These are phyloP conservation scores for Penicillium oxalicum DNA, from an alignment of 2,329 filamentous ascomycete genomes.

Conservation along the genomic window DNA sequence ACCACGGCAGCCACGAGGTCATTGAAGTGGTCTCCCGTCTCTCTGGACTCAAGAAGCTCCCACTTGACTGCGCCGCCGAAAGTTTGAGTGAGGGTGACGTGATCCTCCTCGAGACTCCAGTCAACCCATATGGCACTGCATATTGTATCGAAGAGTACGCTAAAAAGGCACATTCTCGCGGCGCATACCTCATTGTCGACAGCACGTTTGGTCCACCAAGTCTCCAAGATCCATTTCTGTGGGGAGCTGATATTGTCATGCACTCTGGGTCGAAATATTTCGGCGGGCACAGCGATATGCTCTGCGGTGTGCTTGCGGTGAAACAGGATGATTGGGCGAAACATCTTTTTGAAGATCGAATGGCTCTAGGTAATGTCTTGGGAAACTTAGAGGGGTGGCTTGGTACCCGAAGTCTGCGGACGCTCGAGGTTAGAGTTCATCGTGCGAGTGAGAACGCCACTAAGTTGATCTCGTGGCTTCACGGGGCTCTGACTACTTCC, in stretches of 20 bases:
- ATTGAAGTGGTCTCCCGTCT: conserved; percentile 67
- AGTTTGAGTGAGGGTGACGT: conserved; percentile 70
- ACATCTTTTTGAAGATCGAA: conserved; percentile 58
- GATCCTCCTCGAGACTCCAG: conserved; percentile 81
- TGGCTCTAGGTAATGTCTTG: conserved; percentile 74
- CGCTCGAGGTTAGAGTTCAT: conserved; percentile 71
- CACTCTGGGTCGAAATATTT: conserved; percentile 93
- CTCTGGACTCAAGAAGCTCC: conserved; percentile 64
- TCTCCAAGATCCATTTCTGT: conserved; percentile 72
- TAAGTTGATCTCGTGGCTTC: conserved; percentile 65
- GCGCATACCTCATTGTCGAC: conserved; percentile 74
- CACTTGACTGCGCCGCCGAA: conserved; percentile 61
- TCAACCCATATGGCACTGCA: conserved; percentile 81
- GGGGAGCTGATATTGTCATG: conserved; percentile 79
- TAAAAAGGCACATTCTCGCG: conserved; percentile 59
- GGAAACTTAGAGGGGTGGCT: conserved; percentile 87
- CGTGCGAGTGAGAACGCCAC: conserved; percentile 66
- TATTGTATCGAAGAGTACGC: conserved; percentile 65
- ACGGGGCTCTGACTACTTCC: conserved; percentile 41
- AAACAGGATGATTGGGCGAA: conserved; percentile 51
- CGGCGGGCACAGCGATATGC: conserved; percentile 86
- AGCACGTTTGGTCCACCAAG: conserved; percentile 87
- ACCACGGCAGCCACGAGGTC: conserved; percentile 93
- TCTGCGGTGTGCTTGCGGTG: conserved; percentile 74
- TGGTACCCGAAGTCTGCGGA: conserved; percentile 74